Evolutionary conservation across 106 monocot species (phyloP), one percentile per base, ranked within the genome.

Genomic region (Ottelia alismoides): DNA sequence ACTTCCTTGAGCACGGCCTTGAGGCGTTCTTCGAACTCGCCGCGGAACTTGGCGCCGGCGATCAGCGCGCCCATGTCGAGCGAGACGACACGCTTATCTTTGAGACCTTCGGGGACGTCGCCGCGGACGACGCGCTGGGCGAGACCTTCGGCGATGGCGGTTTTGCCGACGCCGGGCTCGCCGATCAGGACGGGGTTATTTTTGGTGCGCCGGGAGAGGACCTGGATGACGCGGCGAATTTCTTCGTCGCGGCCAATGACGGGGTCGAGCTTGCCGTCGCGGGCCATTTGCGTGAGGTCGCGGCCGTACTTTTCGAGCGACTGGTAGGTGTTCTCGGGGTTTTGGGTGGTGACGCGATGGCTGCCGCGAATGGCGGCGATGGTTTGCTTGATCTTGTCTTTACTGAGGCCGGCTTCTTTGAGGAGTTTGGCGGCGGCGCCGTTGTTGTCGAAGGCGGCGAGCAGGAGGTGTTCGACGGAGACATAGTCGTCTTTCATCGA

Each of bases 1-100:
- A 79, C 75, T 47, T 84, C 84, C 20, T 84, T 84, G 11, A 84
- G 68, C 30, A 84, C 78, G 1, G 78, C 55, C 20, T 78, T 75
- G 26, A 84, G 64, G 55, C 55, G 75, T 74, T n/a, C n/a, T n/a
- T n/a, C n/a, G n/a, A n/a, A n/a, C n/a, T n/a, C n/a, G n/a, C n/a
- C n/a, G n/a, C n/a, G n/a, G n/a, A n/a, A n/a, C n/a, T n/a, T n/a
- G n/a, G n/a, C n/a, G n/a, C n/a, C n/a, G n/a, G n/a, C n/a, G 16
- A 84, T 54, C 25, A 84, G 48, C 2, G 78, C 70, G 0, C 78
- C 78, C 74, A 75, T 79, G 46, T 84, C 78, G 2, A 84, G 74
- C 0, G 74, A 63, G 18, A 84, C 53, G n/a, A 84, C 43, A 21
- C 75, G 58, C 25, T 75, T 75, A 31, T 78, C 75, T 11, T 23